These are phyloP conservation scores for Biscogniauxia marginata DNA, from an alignment of 2,329 filamentous ascomycete genomes.

Conservation along the genomic window DNA sequence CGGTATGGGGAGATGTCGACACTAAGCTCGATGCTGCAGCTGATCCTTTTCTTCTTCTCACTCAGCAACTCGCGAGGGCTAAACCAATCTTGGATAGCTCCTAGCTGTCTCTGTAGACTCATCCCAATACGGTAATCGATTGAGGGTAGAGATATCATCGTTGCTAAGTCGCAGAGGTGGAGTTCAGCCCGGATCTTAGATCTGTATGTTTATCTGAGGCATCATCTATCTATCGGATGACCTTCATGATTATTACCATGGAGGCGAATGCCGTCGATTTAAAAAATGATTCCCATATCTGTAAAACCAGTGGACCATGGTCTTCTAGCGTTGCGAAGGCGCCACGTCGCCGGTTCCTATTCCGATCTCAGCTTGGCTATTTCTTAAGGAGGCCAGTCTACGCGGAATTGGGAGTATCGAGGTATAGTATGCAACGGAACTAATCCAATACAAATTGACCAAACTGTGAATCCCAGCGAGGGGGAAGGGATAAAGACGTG, in stretches of 20 bases:
- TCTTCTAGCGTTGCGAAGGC: not conserved
- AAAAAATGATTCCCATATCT: not conserved
- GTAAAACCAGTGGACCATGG: not conserved
- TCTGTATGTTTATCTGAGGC: not conserved
- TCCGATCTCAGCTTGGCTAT: not conserved
- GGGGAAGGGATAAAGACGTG: not conserved
- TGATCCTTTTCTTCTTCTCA: not conserved
- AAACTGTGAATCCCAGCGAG: not conserved
- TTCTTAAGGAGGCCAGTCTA: not conserved
- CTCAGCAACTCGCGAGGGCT: not conserved
- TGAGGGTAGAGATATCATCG: not conserved
- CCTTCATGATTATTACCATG: not conserved
- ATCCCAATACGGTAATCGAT: not conserved
- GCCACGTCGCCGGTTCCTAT: not conserved
- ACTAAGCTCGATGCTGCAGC: not conserved
- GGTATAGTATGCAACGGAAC: not conserved
- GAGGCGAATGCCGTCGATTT: not conserved
- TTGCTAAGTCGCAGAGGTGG: not conserved
- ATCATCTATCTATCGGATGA: not conserved
- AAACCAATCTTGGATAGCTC: not conserved
- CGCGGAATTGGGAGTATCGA: not conserved
- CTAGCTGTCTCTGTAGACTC: not conserved
- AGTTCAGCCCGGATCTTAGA: not conserved
- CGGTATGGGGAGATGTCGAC: not conserved
- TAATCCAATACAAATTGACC: not conserved